phyloP scores from a whole-genome alignment of 2,329 filamentous ascomycete species.

The Endothia cerciana region DNA sequence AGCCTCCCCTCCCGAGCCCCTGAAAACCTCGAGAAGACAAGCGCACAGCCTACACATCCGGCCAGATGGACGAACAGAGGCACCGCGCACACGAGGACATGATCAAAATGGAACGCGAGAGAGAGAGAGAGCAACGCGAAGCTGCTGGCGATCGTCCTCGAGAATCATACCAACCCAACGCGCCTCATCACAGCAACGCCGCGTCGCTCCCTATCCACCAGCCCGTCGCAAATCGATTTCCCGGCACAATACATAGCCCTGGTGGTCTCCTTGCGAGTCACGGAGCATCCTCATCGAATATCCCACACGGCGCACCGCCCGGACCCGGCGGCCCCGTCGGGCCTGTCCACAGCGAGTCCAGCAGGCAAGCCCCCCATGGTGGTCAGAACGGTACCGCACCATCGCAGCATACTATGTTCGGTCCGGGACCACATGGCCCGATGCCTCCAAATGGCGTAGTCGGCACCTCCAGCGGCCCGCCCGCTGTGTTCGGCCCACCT shows the following conservation, averaged over 20 bases:
- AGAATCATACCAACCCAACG: conserved; percentile 66
- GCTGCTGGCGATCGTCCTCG: conserved; percentile 49
- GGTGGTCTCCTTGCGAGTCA: conserved; percentile 83
- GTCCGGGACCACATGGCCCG: conserved; percentile 55
- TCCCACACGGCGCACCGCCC: conserved; percentile 56
- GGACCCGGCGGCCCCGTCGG: conserved; percentile 58
- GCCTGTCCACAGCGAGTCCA: conserved; percentile 56
- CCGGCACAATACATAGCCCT: conserved; percentile 86
- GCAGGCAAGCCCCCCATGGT: conserved; percentile 55
- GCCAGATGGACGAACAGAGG: conserved; percentile 49
- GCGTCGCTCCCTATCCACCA: conserved; percentile 92
- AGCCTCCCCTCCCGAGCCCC: neutral
- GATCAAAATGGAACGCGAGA: conserved; percentile 55
- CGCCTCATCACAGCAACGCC: conserved; percentile 83
- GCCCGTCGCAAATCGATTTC: conserved; percentile 81
- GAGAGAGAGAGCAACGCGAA: conserved; percentile 70
- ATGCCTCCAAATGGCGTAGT: conserved; percentile 57
- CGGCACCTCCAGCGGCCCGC: conserved; percentile 62
- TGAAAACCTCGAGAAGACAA: neutral
- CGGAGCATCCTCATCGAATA: conserved; percentile 60
- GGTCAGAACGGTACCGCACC: conserved; percentile 52
- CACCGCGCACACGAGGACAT: conserved; percentile 54
- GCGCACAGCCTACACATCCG: neutral
- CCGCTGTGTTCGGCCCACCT: conserved; percentile 71
- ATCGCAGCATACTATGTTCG: conserved; percentile 61